Conservation (phyloP, 1,139 yeast species). For the Hyphopichia pseudoburtonii region DNA sequence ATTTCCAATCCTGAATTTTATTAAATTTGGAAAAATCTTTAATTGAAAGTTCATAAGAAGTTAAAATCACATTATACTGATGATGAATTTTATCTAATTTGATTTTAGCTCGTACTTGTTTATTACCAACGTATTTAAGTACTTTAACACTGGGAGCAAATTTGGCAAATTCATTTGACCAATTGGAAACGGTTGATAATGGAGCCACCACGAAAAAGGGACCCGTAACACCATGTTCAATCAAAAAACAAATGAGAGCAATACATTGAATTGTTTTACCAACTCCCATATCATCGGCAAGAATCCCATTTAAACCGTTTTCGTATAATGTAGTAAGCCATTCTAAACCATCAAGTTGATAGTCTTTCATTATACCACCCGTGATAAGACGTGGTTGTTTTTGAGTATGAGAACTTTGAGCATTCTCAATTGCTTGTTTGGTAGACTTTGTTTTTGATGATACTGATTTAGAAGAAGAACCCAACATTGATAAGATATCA, state of each 20-base stretch:
- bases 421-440: conserved; percentile 22
- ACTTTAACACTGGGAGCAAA: conserved; percentile 75
- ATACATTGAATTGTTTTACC: conserved; percentile 92
- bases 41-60: conserved; percentile 81
- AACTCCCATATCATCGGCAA: conserved; percentile 97
- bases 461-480: conserved; percentile 11
- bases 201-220: conserved; percentile 90
- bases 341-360: conserved; percentile 86
- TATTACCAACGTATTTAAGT: conserved; percentile 65
- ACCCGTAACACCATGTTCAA: conserved; percentile 78
- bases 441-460: conserved; percentile 21
- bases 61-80: conserved; percentile 53
- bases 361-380: conserved; percentile 73
- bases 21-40: conserved; percentile 60
- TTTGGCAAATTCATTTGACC: conserved; percentile 68
- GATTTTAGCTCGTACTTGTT: conserved; percentile 48
- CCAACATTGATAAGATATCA: conserved; percentile 27
- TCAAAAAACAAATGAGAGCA: conserved; percentile 69
- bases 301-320: conserved; percentile 90
- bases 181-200: conserved; percentile 79
- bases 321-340: conserved; percentile 89
- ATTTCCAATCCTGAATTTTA: conserved; percentile 62
- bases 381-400: conserved; percentile 66
- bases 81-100: conserved; percentile 19
- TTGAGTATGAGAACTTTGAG: conserved; percentile 22